Conservation (phyloP, 2,329 filamentous ascomycete genomes). For the Alternaria postmessia region DNA sequence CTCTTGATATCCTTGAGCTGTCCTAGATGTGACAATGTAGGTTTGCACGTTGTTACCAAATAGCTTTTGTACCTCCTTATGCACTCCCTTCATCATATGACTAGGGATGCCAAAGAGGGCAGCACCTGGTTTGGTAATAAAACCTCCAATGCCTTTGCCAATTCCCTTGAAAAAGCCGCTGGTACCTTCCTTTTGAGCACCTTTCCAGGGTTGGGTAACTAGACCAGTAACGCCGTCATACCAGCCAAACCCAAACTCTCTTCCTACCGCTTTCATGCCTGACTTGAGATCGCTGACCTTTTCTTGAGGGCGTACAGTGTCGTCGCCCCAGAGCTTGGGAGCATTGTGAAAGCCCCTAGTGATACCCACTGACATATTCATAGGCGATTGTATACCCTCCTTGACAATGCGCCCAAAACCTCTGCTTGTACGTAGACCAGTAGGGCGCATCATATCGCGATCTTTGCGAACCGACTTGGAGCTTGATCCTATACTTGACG, state of each 20-base stretch:
- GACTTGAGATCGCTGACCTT: slow-evolving; percentile 28
- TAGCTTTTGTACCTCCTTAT: slow-evolving; percentile 26
- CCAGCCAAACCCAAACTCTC: slow-evolving; percentile 33
- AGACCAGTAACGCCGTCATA: slow-evolving; percentile 36
- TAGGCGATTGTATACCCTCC: slow-evolving; percentile 19
- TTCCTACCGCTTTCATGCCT: slow-evolving; percentile 28
- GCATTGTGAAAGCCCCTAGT: slow-evolving; percentile 32
- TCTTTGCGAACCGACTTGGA: slow-evolving; percentile 12
- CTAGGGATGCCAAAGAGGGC: slow-evolving; percentile 25
- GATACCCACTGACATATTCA: slow-evolving; percentile 25
- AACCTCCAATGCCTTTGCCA: slow-evolving; percentile 36
- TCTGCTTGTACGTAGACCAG: slow-evolving; percentile 25
- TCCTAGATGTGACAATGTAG: slow-evolving; percentile 24
- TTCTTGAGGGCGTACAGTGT: slow-evolving; percentile 29
- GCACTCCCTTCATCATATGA: slow-evolving; percentile 26
- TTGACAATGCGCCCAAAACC: slow-evolving; percentile 17
- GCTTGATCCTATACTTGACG: slow-evolving; percentile 2
- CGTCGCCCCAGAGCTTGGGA: slow-evolving; percentile 34
- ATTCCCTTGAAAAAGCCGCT: slow-evolving; percentile 35
- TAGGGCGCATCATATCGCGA: slow-evolving; percentile 31
- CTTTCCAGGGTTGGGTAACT: slow-evolving; percentile 29
- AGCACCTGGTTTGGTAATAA: slow-evolving; percentile 33
- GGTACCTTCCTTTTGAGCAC: slow-evolving; percentile 30
- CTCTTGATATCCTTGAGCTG: slow-evolving; percentile 31
- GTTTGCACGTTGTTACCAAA: slow-evolving; percentile 20